phyloP scores from a whole-genome alignment of 2,329 filamentous ascomycete genomes.

The Pestalotiopsis sp. region DNA sequence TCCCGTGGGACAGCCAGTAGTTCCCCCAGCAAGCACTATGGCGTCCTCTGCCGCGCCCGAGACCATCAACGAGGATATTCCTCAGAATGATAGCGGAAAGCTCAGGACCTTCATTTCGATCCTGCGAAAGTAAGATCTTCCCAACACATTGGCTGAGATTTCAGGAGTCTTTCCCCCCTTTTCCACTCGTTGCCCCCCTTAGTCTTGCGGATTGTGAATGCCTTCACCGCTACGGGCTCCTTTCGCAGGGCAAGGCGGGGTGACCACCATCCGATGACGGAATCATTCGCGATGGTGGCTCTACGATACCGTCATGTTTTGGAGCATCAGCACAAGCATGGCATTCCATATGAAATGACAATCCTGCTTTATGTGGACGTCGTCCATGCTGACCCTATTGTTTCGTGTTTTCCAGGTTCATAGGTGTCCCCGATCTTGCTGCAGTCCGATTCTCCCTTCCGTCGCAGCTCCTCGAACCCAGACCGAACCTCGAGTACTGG shows the following conservation, averaged over 20 bases:
- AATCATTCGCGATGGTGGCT: constrained; percentile 5
- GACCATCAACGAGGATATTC: constrained; percentile 31
- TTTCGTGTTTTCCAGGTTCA: constrained; percentile 66
- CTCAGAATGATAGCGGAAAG: constrained; percentile 80
- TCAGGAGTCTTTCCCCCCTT: background rate
- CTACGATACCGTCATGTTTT: background rate
- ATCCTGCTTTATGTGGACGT: background rate
- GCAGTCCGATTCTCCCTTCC: constrained; percentile 95
- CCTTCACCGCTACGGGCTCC: constrained; percentile 12
- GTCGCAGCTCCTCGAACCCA: constrained; percentile 92
- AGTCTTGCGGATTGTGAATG: background rate
- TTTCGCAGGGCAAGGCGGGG: constrained; percentile 14
- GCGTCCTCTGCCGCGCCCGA: constrained; percentile 25
- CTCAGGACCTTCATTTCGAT: constrained; percentile 87
- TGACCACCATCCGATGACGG: constrained; percentile 15
- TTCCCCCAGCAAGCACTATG: constrained; percentile 22
- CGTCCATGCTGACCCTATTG: background rate
- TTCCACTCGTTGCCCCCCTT: background rate
- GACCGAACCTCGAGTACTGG: constrained; percentile 98
- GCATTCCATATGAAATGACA: too few species aligned
- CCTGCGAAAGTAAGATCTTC: constrained; percentile 72
- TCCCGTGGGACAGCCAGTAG: background rate
- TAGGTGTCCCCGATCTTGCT: constrained; percentile 94
- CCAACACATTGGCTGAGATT: background rate
- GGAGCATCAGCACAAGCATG: background rate